Conservation (phyloP, 768 basidiomycete species). For the Candolleomyces efflorescens region DNA sequence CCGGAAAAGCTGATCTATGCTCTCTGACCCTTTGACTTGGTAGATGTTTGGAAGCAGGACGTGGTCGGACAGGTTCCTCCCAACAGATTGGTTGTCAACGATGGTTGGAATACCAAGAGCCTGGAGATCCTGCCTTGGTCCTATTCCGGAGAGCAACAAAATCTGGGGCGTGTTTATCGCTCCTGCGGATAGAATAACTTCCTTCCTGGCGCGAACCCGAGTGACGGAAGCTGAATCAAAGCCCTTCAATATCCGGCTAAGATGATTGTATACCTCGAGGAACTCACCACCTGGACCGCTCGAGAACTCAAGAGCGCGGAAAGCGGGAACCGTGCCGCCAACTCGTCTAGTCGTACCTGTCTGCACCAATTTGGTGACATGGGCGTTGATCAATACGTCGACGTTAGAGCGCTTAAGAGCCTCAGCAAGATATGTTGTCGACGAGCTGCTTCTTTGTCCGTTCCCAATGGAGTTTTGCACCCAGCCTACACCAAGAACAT, state of each 20-base stretch:
- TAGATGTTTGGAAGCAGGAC: slow-evolving; percentile 21
- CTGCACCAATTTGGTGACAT: slow-evolving; percentile 21
- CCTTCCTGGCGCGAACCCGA: slow-evolving; percentile 11
- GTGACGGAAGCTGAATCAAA: slow-evolving; percentile 1
- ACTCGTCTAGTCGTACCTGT: background rate
- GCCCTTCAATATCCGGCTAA: background rate
- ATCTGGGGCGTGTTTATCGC: slow-evolving; percentile 15
- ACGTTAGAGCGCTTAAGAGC: slow-evolving; percentile 29
- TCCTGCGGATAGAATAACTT: slow-evolving; percentile 17
- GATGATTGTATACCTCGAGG: background rate
- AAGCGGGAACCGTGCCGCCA: slow-evolving; percentile 10
- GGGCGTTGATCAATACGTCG: slow-evolving; percentile 26
- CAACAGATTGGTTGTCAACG: slow-evolving; percentile 38
- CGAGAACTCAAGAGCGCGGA: slow-evolving; percentile 18
- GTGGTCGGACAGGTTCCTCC: slow-evolving; percentile 45
- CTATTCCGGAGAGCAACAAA: slow-evolving; percentile 41
- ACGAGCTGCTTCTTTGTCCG: slow-evolving; percentile 33
- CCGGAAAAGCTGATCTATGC: slow-evolving; percentile 20
- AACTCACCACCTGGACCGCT: background rate
- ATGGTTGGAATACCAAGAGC: slow-evolving; percentile 33
- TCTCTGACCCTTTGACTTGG: slow-evolving; percentile 19
- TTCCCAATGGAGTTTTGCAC: slow-evolving; percentile 26
- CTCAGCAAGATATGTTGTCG: slow-evolving; percentile 28
- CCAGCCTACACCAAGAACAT: slow-evolving; percentile 32
- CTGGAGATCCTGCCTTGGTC: slow-evolving; percentile 28